Base-by-base conservation (phyloP, 768 basidiomycete species). In the Pseudohyphozyma bogoriensis region DNA sequence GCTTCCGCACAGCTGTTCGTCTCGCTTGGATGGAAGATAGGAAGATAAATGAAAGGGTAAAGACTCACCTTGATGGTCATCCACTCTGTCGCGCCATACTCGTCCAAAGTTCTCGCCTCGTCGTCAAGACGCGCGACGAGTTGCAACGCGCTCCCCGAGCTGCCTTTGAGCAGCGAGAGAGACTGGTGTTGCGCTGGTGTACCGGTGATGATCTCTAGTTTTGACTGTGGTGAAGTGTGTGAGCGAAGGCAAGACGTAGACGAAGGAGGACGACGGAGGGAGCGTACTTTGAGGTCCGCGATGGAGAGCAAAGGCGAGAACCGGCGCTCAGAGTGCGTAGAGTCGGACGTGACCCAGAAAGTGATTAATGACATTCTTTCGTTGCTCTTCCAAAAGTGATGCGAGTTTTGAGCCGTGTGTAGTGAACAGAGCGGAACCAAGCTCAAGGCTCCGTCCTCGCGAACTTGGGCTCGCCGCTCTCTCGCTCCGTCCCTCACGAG, bases 141-240 rank as follows among this genome's bases (percentile, higher is more conserved):
- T 12, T 81, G 74, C 40, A 33, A 60, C 8, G 39, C 35, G 4
- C 75, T 77, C 47, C 15, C 15, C 4, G 51, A 35, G 51, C 83
- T 80, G 3, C 83, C 79, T 5, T 82, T 79, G 36, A 81, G 39
- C 12, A 95, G 72, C 0, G 79, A 74, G 47, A 97, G 80, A 1
- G 72, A 63, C 70, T 97, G 93, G 64, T 85, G 84, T 54, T 76
- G 76, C 4, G 80, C 78, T 1, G 87, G 83, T 53, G 96, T 85
- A 28, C 93, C 93, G n/a, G 93, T 97, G 68, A 95, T 82, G 57
- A 83, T 79, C 71, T 91, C 88, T 33, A 97, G 81, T 70, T 89
- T 95, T 55, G 74, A 76, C 86, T 89, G 70, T 53, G 57, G 39
- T 32, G 33, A 56, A 28, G 39, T 9, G 31, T 11, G 53, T 36